Conservation (phyloP, 306 rosid genomes). For the Albizia julibrissin region DNA sequence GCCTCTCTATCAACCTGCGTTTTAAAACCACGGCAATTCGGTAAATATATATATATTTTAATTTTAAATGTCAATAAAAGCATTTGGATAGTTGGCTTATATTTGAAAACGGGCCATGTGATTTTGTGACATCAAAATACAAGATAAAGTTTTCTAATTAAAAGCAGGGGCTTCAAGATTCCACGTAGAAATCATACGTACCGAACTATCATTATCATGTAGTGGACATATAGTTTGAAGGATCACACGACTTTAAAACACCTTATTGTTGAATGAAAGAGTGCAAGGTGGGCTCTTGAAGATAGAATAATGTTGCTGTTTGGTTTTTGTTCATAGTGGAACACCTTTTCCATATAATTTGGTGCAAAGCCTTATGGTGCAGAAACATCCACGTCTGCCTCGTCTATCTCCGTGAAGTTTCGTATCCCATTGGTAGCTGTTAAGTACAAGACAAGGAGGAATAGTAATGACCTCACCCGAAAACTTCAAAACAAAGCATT, state of each 20-base stretch:
- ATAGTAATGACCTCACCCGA: background rate
- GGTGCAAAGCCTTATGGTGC: background rate
- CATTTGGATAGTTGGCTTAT: too few species aligned
- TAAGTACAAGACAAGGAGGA: background rate
- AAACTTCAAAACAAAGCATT: background rate
- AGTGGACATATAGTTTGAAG: background rate
- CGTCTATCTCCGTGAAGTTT: background rate
- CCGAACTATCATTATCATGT: background rate
- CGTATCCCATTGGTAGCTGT: background rate
- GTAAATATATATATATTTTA: too few species aligned
- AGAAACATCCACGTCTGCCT: slow-evolving; percentile 8
- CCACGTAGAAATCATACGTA: background rate
- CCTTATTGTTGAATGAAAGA: background rate
- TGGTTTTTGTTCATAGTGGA: background rate
- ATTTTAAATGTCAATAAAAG: too few species aligned
- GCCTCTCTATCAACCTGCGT: too few species aligned
- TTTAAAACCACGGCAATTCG: too few species aligned
- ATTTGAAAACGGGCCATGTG: too few species aligned
- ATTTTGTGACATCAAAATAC: background rate
- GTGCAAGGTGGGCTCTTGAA: background rate
- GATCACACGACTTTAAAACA: background rate
- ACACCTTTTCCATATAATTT: background rate
- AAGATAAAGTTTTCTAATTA: background rate
- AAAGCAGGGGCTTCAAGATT: background rate
- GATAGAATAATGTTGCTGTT: background rate